These are phyloP conservation scores for Sesbania bispinosa DNA, from an alignment of 306 rosid genomes.

Conservation along the genomic window DNA sequence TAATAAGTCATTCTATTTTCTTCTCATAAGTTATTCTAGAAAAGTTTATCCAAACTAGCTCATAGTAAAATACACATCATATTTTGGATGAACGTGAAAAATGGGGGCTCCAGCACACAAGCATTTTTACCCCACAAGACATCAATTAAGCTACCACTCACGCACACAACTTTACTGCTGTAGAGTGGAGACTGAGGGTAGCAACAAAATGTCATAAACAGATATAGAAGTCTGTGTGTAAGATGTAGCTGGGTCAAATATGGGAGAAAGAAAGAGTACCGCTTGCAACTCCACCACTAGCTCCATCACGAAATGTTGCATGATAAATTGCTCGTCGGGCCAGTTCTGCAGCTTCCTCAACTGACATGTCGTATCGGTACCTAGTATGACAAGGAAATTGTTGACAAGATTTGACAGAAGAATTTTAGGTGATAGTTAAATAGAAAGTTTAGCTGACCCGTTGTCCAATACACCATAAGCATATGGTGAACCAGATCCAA, in stretches of 20 bases:
- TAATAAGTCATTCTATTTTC: too few relatives aligned
- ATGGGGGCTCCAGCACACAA: not conserved
- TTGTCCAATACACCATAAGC: conserved; percentile 93
- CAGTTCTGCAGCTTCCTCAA: conserved; percentile 84
- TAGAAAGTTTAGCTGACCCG: conserved; percentile 49
- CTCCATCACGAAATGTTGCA: conserved; percentile 96
- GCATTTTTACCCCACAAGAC: not conserved
- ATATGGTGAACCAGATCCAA: conserved; percentile 98
- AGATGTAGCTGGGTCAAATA: not conserved
- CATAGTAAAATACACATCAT: not conserved
- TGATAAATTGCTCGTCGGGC: conserved; percentile 90
- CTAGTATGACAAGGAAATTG: conserved; percentile 34
- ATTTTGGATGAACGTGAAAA: not conserved
- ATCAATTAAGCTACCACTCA: not conserved
- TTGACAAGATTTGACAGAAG: not conserved
- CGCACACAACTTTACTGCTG: not conserved
- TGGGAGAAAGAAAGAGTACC: conserved; percentile 42
- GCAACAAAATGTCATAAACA: not conserved
- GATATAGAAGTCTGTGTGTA: not conserved
- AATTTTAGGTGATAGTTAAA: not conserved
- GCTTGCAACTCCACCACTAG: conserved; percentile 97
- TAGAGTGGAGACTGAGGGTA: not conserved
- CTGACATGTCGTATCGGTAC: conserved; percentile 68
- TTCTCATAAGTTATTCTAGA: too few relatives aligned
- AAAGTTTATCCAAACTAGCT: too few relatives aligned